Base-by-base conservation (phyloP, 2,329 filamentous ascomycete genomes). In the Arthroderma uncinatum region DNA sequence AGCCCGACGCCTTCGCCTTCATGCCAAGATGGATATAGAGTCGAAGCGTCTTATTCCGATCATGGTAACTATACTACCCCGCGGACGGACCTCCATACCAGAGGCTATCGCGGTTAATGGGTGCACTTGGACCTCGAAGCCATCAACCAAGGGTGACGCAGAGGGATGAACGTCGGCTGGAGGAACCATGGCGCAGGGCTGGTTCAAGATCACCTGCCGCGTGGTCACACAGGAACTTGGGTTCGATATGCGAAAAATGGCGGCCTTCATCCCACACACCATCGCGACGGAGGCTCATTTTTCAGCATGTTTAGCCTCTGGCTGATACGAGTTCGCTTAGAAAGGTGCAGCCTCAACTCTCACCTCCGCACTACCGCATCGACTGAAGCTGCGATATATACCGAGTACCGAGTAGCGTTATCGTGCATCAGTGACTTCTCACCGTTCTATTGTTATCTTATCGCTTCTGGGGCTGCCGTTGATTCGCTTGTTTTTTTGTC, bases 291-390 rank as follows among this genome's bases (percentile, higher is more conserved):
- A 48, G 23, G 8, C 25, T 48, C 44, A 30, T 25, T 30, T 48
- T 48, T 48, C 16, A 42, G 39, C 16, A 23, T 8, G 16, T 21
- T 16, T 42, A 19, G 39, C 39, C 23, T 42, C 12, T 16, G 44
- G 44, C 40, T 30, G 44, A 48, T 48, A 48, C 44, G 44, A 48
- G 44, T 48, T 48, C 44, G 44, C 44, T 48, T 48, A 48, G 21
- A 47, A 10, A 47, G 16, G 16, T 21, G 21, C 21, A 47, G 40
- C 16, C 40, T 28, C 23, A 48, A 2, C 21, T 48, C 23, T 12
- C 5, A 3, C 44, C 9, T 48, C 21, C 6, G 8, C 12, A 25
- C 21, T 12, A 10, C 25, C 44, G 44, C 21, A 14, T 30, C 28
- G 44, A 30, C 44, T 28, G 9, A 12, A 30, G 2, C 6, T 14